A percentile compares a stretch with the other conserved stretches of the same genome.
Conservation (phyloP, 371 early-diverging fungal genomes). For the Mortierella sp. region DNA sequence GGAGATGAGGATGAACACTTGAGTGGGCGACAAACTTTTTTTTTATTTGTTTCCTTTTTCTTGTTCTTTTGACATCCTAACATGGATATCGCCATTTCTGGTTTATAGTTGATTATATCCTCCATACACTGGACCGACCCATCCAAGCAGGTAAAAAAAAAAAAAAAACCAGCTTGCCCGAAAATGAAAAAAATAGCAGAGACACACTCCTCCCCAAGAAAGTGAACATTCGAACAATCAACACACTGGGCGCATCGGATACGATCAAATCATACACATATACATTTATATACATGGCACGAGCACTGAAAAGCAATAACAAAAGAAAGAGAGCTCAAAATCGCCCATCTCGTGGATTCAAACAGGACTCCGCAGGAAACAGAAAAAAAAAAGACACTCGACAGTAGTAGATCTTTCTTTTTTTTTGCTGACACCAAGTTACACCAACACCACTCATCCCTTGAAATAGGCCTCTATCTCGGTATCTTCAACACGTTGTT, state of each 20-base stretch:
- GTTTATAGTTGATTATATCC: neutral
- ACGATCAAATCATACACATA: too few relatives aligned
- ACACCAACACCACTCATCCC: neutral
- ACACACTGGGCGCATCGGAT: too few relatives aligned
- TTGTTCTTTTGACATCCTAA: neutral
- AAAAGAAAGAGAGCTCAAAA: neutral
- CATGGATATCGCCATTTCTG: neutral
- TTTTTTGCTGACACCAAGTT: neutral
- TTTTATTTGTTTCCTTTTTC: neutral
- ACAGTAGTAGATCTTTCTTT: neutral
- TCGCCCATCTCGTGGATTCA: neutral
- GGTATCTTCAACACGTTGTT: neutral
- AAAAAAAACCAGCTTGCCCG: too few relatives aligned
- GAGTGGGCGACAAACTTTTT: neutral
- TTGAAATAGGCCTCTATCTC: conserved; percentile 1
- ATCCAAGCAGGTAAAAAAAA: too few relatives aligned
- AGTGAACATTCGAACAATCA: too few relatives aligned
- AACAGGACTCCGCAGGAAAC: too few relatives aligned
- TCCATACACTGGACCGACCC: neutral
- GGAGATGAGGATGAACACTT: too few relatives aligned
- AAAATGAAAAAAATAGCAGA: too few relatives aligned
- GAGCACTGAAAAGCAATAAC: neutral
- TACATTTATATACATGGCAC: too few relatives aligned
- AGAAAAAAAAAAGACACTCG: neutral
- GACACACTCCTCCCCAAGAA: too few relatives aligned